phyloP scores from a whole-genome alignment of 2,329 filamentous ascomycete species.

The Paradendryphiella salina region DNA sequence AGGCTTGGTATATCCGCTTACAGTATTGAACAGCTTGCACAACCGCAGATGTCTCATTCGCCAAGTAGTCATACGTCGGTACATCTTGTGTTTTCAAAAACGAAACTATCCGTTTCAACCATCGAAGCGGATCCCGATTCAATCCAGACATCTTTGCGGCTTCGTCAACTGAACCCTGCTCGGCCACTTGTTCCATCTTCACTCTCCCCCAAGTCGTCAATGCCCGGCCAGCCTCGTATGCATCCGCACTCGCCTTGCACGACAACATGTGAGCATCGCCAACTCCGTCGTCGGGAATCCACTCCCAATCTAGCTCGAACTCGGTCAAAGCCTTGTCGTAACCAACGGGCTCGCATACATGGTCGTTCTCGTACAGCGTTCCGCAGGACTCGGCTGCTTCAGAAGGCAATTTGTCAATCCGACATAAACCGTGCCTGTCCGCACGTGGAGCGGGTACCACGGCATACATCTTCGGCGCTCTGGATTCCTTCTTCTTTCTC shows the following conservation, averaged over 20 bases:
- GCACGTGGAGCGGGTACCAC: background rate
- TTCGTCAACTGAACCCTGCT: conserved; percentile 14
- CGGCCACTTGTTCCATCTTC: conserved; percentile 22
- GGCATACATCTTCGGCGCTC: conserved; percentile 15
- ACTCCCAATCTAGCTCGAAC: background rate
- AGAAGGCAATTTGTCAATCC: no score
- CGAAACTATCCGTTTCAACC: conserved; percentile 19
- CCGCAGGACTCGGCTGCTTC: background rate
- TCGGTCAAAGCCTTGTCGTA: background rate
- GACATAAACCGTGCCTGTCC: background rate
- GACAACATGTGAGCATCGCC: conserved; percentile 2
- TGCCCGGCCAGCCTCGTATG: conserved; percentile 11
- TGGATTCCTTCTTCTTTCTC: conserved; percentile 20
- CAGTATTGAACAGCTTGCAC: conserved; percentile 42
- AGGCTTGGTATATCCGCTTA: conserved; percentile 11
- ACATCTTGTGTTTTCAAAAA: conserved; percentile 26
- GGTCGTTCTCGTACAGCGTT: background rate
- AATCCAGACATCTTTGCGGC: conserved; percentile 20
- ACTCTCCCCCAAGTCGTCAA: conserved; percentile 14
- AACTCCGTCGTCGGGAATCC: conserved; percentile 1
- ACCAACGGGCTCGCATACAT: conserved; percentile 3
- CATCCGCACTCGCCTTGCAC: background rate
- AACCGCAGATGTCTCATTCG: conserved; percentile 32
- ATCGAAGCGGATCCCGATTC: conserved; percentile 22
- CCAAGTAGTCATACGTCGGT: conserved; percentile 27